Conservation (phyloP, 1,284 basidiomycete species). For the Ceratobasidium papillatum region DNA sequence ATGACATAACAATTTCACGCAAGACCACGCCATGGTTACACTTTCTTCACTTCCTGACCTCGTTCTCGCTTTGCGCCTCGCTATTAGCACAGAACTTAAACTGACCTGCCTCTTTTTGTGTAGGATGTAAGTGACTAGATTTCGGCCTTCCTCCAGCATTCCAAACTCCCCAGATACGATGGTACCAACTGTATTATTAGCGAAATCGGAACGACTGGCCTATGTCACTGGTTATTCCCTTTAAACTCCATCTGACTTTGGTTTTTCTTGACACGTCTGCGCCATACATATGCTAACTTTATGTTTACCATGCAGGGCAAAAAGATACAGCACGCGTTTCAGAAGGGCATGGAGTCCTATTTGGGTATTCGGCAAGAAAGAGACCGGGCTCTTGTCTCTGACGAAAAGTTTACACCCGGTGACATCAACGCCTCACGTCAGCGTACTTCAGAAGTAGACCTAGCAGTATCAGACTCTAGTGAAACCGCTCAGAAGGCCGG, state of each 20-base stretch:
- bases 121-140: constrained; percentile 24
- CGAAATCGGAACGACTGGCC: constrained; percentile 37
- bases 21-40: constrained; percentile 46
- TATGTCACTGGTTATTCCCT: constrained; percentile 36
- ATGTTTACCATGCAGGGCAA: constrained; percentile 11
- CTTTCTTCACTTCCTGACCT: constrained; percentile 48
- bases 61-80: not conserved
- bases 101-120: constrained; percentile 35
- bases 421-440: constrained; percentile 22
- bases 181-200: constrained; percentile 32
- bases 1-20: constrained; percentile 50
- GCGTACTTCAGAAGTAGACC: constrained; percentile 12
- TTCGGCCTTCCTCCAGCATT: not conserved
- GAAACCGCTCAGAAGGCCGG: constrained; percentile 6
- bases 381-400: not conserved
- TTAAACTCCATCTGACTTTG: constrained; percentile 38
- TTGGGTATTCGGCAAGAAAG: constrained; percentile 16
- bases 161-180: not conserved
- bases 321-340: constrained; percentile 30
- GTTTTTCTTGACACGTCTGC: not conserved
- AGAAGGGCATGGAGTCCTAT: constrained; percentile 37
- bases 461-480: not conserved
- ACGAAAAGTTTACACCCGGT: not conserved
- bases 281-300: not conserved
- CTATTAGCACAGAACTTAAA: not conserved